Evolutionary conservation across 768 basidiomycete genomes (phyloP), one percentile per base, ranked within the genome.

Genomic region (Termitomyces sp.): DNA sequence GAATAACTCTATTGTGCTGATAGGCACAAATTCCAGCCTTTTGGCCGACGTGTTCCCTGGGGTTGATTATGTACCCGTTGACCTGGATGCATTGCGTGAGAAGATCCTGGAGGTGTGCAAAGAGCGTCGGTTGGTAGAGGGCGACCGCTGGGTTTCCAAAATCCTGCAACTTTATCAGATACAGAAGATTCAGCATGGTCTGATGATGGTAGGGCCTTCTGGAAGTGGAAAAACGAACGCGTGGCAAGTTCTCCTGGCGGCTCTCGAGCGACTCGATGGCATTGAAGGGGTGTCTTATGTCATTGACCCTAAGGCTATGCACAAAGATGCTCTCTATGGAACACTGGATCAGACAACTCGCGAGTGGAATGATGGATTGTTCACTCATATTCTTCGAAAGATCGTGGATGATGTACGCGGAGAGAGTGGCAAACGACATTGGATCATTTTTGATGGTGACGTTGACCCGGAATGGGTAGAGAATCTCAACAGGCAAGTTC

Each of bases 381-480:
- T 99, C 77, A 99, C 97, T 4, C 94, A 98, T 68, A 92, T 98
- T 48, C 77, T 99, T 55, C 87, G 97, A 53, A 98, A 96, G 73
- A 99, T 98, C 60, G 93, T 98, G 50, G 97, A 99, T 66, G 94
- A 98, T 68, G 96, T 98, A 43, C 92, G 97, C 67, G 97, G 97
- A 18, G 97, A 98, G 73, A 97, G 93, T 69, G 81, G 84, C 18
- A 98, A 96, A 75, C 78, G 97, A 32, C 97, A 98, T 68, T 99
- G 96, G 97, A 99, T 99, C 64, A 90, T 99, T 59, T 99, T 99
- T 61, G 97, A 99, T 67, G 97, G 97, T 57, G 97, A 99, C 65
- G 97, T 99, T 43, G 97, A 99, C 78, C 97, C 96, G 0, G 97
- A 99, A 73, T 98, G 97, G 97, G 97, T 99, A 2, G 97, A 99